Evolutionary conservation across 2,329 filamentous ascomycete genomes (phyloP).

Genomic region (Elsinoe batatas): DNA sequence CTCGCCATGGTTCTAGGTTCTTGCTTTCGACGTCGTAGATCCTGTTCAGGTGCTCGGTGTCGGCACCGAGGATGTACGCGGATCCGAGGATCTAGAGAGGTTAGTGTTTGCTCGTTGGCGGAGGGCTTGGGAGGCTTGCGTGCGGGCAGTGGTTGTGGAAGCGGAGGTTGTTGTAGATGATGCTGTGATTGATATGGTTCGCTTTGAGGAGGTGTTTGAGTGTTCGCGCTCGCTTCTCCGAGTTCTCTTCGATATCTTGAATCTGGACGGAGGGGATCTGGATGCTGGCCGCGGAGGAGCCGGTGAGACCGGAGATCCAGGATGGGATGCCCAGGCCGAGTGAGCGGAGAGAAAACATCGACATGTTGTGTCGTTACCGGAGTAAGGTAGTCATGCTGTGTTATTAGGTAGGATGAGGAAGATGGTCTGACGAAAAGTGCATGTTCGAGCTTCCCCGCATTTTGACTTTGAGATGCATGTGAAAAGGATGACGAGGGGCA

Average conservation of each 20-base stretch:
- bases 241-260: slow-evolving; percentile 68
- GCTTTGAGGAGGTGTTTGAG: slow-evolving; percentile 85
- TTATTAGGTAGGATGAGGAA: neutral
- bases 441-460: slow-evolving; percentile 13
- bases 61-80: slow-evolving; percentile 74
- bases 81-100: slow-evolving; percentile 57
- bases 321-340: slow-evolving; percentile 18
- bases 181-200: slow-evolving; percentile 82
- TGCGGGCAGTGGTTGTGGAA: slow-evolving; percentile 81
- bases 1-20: slow-evolving; percentile 66
- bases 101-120: slow-evolving; percentile 22
- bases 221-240: slow-evolving; percentile 69
- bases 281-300: slow-evolving; percentile 22
- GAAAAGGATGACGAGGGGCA: neutral
- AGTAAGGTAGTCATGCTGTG: neutral
- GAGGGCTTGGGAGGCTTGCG: slow-evolving; percentile 33
- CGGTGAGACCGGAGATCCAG: slow-evolving; percentile 18
- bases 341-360: slow-evolving; percentile 17
- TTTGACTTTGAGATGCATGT: neutral
- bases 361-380: neutral
- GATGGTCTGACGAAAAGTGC: neutral
- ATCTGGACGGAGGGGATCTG: slow-evolving; percentile 58
- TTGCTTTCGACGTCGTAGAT: slow-evolving; percentile 72
- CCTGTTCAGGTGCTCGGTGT: slow-evolving; percentile 59
- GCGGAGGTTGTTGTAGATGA: slow-evolving; percentile 63